Conservation (phyloP, 1,284 basidiomycete genomes). For the Papiliotrema nemorosa region DNA sequence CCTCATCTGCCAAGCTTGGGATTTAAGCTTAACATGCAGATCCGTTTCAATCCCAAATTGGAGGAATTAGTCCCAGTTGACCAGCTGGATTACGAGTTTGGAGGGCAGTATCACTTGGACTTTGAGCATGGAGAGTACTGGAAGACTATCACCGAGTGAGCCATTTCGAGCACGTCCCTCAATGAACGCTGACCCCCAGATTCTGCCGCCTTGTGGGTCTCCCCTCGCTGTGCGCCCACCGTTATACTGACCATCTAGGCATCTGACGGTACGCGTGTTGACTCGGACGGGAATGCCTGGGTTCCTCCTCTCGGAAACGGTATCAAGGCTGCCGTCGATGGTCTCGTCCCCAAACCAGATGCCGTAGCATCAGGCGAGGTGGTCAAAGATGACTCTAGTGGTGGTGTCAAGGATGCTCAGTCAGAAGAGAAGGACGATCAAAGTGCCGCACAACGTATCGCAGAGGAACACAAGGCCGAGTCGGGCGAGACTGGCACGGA, state of each 20-base stretch:
- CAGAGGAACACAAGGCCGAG: conserved; percentile 1
- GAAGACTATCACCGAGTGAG: conserved; percentile 67
- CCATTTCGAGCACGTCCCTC: neutral
- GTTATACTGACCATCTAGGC: conserved; percentile 15
- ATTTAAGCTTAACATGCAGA: conserved; percentile 52
- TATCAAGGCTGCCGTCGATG: conserved; percentile 39
- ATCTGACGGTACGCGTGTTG: conserved; percentile 38
- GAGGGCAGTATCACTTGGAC: conserved; percentile 70
- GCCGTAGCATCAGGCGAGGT: neutral
- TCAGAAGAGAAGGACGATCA: neutral
- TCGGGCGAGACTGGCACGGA: conserved; percentile 2
- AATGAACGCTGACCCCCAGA: conserved; percentile 3
- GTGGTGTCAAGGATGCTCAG: too few species aligned
- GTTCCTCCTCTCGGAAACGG: conserved; percentile 45
- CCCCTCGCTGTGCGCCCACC: neutral
- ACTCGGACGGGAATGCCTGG: conserved; percentile 34
- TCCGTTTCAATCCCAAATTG: conserved; percentile 82
- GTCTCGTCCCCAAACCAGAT: conserved; percentile 20
- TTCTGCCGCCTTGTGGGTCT: conserved; percentile 30
- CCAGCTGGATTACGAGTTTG: conserved; percentile 79
- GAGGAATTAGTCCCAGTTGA: conserved; percentile 67
- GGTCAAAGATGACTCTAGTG: neutral
- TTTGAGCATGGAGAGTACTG: conserved; percentile 76
- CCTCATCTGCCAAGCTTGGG: neutral
- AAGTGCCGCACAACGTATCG: neutral